Base-by-base conservation (phyloP, 768 basidiomycete genomes). In the Calocera viscosa region DNA sequence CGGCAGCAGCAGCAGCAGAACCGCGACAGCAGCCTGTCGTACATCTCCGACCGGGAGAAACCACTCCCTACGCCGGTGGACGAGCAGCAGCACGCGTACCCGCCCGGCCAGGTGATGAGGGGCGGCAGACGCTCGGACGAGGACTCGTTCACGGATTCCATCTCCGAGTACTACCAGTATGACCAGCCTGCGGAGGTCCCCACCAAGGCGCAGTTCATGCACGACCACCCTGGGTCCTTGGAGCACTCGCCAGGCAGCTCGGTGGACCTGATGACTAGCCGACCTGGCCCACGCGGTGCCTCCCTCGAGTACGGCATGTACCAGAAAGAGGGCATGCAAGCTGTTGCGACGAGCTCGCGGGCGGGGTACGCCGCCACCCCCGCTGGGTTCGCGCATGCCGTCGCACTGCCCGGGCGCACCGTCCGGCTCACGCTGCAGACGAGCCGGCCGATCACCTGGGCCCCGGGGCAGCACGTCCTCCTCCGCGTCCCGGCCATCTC, bases 401-500 rank as follows among this genome's bases (percentile, higher is more conserved):
- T 88, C 69, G 76, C 90, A 8, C 77, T 91, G 19, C 83, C 89
- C 0, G 90, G 89, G 10, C 79, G 81, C 1, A 88, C 86, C 2
- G 75, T 91, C 19, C 85, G 89, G 47, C 73, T 91, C n/a, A 84
- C 85, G 0, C 76, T 90, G 41, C 77, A 84, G 66, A 79, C 86
- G 0, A 80, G 85, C 0, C 80, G 81, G 1, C 81, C 80, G 64
- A 73, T 87, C 63, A 74, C 79, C 0, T 91, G 89, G 89, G 81
- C 84, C 0, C 84, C 89, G 1, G 90, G 89, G n/a, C 90, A 91
- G 74, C 86, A 89, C 74, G 84, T 90, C 71, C 79, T 87, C 26
- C 78, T 91, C 68, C 82, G 79, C 64, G 79, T 90, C 22, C 89
- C 90, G 0, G 80, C 81, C 33, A 77, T 91, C 30, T 85, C 85